Percentiles rank a stretch among this genome's conserved stretches.
Evolutionary conservation across 305 asterid species (phyloP).

Genomic region (Petunia hybrid): DNA sequence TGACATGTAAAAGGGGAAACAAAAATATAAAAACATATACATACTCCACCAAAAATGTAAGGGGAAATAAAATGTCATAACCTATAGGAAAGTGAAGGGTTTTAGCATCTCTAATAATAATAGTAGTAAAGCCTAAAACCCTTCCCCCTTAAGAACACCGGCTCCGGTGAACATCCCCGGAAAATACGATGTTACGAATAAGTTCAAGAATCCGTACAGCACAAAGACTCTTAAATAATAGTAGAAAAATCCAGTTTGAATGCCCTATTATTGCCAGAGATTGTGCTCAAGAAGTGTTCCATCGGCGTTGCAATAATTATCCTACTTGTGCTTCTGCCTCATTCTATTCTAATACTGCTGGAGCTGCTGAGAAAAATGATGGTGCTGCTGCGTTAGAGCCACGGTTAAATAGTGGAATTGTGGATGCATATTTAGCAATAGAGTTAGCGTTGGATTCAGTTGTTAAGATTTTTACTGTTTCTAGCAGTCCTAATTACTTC

Average conservation of each 20-base stretch:
- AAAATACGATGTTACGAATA: conserved; percentile 22
- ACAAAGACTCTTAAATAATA: background rate
- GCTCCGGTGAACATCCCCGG: conserved; percentile 27
- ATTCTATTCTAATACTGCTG: background rate
- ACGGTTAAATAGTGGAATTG: conserved; percentile 40
- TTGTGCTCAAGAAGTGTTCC: background rate
- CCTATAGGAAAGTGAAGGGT: background rate
- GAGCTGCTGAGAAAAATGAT: conserved; percentile 20
- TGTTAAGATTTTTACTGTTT: conserved; percentile 87
- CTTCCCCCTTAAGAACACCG: background rate
- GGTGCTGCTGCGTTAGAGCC: background rate
- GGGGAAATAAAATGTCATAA: too few species aligned
- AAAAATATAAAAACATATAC: too few species aligned
- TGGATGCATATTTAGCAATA: conserved; percentile 68
- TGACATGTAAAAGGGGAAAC: too few species aligned
- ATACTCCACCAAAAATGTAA: too few species aligned
- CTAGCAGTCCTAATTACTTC: conserved; percentile 86
- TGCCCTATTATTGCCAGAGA: background rate
- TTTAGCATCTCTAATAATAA: background rate
- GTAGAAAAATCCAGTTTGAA: background rate
- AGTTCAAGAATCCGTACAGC: background rate
- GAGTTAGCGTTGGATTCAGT: conserved; percentile 93
- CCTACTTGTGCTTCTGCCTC: background rate
- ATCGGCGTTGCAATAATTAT: background rate
- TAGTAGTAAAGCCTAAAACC: background rate